phyloP scores from a whole-genome alignment of 106 monocot species.

The Dendrobium huoshanense region DNA sequence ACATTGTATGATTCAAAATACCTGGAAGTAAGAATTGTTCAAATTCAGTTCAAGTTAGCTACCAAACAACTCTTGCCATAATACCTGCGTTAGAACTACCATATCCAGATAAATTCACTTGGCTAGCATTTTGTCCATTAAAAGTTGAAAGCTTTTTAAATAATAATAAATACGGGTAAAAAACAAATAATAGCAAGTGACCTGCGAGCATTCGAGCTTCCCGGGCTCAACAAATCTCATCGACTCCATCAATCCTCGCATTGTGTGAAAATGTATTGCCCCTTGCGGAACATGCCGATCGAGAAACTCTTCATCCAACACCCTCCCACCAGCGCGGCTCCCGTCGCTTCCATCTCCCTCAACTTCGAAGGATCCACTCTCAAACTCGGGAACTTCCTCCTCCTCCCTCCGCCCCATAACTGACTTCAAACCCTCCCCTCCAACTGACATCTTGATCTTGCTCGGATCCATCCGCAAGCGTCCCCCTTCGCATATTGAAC shows the following conservation, averaged over 20 bases:
- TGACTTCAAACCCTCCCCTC: conserved; percentile 67
- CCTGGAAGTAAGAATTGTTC: background rate
- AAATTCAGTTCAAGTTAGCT: background rate
- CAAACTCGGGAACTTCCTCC: conserved; percentile 72
- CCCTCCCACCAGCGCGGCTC: conserved; percentile 8
- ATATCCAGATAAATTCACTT: background rate
- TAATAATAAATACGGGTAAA: background rate
- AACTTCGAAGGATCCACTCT: conserved; percentile 67
- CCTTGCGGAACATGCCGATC: conserved; percentile 42
- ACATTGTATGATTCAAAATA: too few relatives aligned
- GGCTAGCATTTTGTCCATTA: background rate
- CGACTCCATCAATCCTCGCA: conserved; percentile 61
- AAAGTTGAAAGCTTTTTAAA: too few relatives aligned
- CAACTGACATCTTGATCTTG: conserved; percentile 69
- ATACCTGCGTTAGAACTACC: background rate
- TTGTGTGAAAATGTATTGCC: conserved; percentile 52
- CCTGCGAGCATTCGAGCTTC: conserved; percentile 68
- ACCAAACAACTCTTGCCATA: background rate
- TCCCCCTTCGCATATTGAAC: conserved; percentile 78
- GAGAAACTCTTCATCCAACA: conserved; percentile 52
- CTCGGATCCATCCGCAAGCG: conserved; percentile 67
- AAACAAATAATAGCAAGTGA: conserved; percentile 8
- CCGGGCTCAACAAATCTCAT: conserved; percentile 43
- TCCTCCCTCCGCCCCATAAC: conserved; percentile 86
- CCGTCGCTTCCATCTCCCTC: conserved; percentile 26